Conservation (phyloP, 2,329 filamentous ascomycete species). For the Colletotrichum echinochloae region DNA sequence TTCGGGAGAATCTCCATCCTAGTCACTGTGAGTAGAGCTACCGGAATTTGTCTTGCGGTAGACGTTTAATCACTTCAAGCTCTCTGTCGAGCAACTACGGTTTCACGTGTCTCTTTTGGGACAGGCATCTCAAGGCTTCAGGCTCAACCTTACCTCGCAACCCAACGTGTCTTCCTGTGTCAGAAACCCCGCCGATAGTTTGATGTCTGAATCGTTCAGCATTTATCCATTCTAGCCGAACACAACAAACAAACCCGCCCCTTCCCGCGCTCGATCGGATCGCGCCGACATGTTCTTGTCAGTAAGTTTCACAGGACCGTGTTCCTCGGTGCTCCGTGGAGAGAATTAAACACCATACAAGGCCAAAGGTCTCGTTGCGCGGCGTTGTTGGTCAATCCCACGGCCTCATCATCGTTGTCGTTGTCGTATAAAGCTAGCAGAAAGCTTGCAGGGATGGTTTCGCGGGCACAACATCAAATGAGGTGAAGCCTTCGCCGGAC, state of each 20-base stretch:
- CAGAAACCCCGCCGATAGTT: background rate
- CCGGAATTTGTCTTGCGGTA: background rate
- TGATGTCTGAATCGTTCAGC: background rate
- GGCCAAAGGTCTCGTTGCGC: background rate
- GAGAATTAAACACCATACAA: background rate
- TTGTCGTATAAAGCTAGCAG: slow-evolving; percentile 8
- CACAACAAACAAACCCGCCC: background rate
- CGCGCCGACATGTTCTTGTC: slow-evolving; percentile 22
- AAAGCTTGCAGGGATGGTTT: slow-evolving; percentile 18
- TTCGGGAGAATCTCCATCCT: slow-evolving; percentile 24
- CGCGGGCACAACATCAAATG: background rate
- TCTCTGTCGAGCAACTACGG: slow-evolving; percentile 15
- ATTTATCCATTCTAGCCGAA: no score
- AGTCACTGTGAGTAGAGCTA: slow-evolving; percentile 16
- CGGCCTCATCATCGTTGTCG: slow-evolving; percentile 1
- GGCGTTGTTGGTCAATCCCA: slow-evolving; percentile 5
- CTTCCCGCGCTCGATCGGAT: background rate
- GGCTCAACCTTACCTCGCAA: slow-evolving; percentile 15
- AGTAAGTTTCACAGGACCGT: slow-evolving; percentile 15
- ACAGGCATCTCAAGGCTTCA: background rate
- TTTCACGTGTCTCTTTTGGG: slow-evolving; percentile 33
- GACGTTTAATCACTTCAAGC: background rate
- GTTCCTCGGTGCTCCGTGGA: slow-evolving; percentile 4
- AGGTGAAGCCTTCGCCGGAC: background rate
- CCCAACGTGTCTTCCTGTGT: background rate